Base-by-base conservation (phyloP, 148 eudicot species). In the Silene uniflora region DNA sequence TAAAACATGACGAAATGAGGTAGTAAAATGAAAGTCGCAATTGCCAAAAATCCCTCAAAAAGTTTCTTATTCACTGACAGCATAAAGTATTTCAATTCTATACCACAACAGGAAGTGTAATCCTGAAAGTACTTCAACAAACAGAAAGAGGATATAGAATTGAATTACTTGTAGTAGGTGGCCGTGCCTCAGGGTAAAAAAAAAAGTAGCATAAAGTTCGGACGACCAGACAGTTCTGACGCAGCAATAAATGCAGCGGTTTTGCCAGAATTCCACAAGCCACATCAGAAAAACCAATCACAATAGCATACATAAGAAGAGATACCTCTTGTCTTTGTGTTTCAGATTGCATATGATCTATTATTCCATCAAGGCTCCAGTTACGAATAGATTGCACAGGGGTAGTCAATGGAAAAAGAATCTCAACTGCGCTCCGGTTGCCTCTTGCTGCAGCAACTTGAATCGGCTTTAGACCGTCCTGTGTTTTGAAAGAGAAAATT, bases 361-460 rank as follows among this genome's bases (percentile, higher is more conserved):
- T 62, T 54, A 95, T 82, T 79, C 98, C 97, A 72, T 92, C 98
- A 71, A 88, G 63, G 64, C 77, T 92, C 99, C 99, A 92, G 47
- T 87, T 83, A 75, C 84, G 78, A 85, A 89, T 79, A 75, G 77
- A 80, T 77, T 87, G 65, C 10, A 87, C 60, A 61, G 84, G 82
- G 6, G 84, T 80, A 60, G 98, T 90, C 78, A 86, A 76, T 5
- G 96, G 91, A 65, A 90, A 83, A 62, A 95, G 86, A 79, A 82
- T 78, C 85, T 92, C 91, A 79, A 95, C 97, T 71, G 82, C 90
- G 60, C 22, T 56, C 69, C 79, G 80, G 66, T 88, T 88, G 67
- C 94, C 91, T 82, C 97, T 86, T 65, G 82, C 80, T 58, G 96
- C 99, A 67, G 98, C 96, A 74, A 91, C 89, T 71, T 92, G 88